Percentiles rank a stretch among this genome's conserved stretches.
These are phyloP conservation scores for Mucor velutinosus DNA, from an alignment of 371 early-diverging fungal genomes.

Conservation along the genomic window DNA sequence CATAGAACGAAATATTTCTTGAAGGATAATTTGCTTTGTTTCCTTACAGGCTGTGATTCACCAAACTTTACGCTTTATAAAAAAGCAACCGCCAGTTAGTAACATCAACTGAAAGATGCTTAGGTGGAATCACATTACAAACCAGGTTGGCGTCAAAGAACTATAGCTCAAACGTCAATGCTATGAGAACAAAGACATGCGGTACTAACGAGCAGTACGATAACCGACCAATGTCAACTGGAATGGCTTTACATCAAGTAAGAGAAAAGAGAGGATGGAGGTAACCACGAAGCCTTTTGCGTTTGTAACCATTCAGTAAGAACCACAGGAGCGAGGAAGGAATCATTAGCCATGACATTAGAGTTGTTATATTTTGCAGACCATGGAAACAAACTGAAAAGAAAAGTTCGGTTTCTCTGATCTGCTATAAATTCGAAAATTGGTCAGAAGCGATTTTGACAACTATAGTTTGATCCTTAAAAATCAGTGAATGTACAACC, in stretches of 20 bases:
- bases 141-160: constrained; percentile 18
- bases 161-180: constrained; percentile 14
- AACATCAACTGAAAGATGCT: constrained; percentile 13
- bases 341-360: neutral
- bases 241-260: constrained; percentile 1
- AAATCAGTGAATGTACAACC: no score
- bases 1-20: neutral
- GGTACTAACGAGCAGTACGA: constrained; percentile 15
- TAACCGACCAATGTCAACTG: constrained; percentile 13
- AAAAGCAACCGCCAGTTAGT: constrained; percentile 13
- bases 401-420: no score
- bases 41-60: constrained; percentile 11
- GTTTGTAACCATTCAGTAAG: neutral
- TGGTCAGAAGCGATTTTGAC: no score
- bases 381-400: neutral
- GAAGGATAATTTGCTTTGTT: constrained; percentile 4
- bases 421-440: no score
- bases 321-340: neutral
- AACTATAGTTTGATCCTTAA: no score
- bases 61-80: constrained; percentile 11
- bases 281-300: neutral
- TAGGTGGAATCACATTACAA: constrained; percentile 8
- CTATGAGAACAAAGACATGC: constrained; percentile 17
- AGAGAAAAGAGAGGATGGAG: neutral
- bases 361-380: neutral